Evolutionary conservation across 176 grass and related monocot species (phyloP), one percentile per base, ranked within the genome.

Genomic region (Pontederia crassipes): DNA sequence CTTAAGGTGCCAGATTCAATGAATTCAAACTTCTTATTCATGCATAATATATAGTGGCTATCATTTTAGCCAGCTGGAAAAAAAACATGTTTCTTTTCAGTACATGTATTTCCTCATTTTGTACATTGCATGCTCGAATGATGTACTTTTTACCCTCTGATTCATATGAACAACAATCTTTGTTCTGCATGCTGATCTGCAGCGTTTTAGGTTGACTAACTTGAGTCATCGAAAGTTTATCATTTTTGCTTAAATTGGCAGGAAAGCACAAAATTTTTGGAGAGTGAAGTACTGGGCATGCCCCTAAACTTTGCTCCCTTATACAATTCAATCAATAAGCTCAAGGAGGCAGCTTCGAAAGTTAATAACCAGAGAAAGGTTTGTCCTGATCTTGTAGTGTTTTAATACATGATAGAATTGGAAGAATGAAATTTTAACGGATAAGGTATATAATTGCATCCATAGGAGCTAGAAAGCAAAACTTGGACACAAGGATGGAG

Each of bases 361-460:
- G 76, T 85, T 49, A 72, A 97, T 54, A 83, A 28, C 0, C 66
- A 97, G 59, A 81, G 68, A 76, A 83, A 85, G 79, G 93, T 91
- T 75, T 8, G 1, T 52, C 49, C 58, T n/a, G 48, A 65, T 55
- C 73, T 75, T 61, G 59, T 27, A 8, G 29, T 11, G 2, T n/a
- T n/a, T 49, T 17, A 3, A 65, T 27, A 27, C 24, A 35, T 35
- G 29, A 35, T 35, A 4, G 29, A 28, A 13, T 20, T 28, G 27
- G 14, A 65, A 24, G 4, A 65, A 24, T 26, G 10, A 58, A 14
- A 54, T 45, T 28, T 57, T 72, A 12, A 17, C 28, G 66, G 46
- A 2, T 10, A 12, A 16, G 46, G 32, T 48, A 35, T 55, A 48
- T 54, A 11, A 50, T n/a, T n/a, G n/a, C n/a, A 10, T 6, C 61